Evolutionary conservation across 768 basidiomycete genomes (phyloP), one percentile per base, ranked within the genome.

Genomic region (Phlebiopsis flavidoalba): DNA sequence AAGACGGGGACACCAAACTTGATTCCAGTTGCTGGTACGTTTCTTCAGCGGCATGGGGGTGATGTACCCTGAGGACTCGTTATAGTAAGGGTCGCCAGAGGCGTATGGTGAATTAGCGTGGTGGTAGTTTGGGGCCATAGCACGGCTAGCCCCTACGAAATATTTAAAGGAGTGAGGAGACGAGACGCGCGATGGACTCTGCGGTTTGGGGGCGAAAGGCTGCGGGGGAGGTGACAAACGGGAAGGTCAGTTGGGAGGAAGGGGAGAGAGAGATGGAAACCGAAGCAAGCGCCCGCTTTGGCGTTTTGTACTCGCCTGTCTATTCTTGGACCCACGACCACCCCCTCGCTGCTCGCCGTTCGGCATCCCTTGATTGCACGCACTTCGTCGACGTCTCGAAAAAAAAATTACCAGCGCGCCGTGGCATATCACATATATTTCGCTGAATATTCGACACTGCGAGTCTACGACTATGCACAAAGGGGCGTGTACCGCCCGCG

Each of bases 1-100:
- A 79, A 77, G 55, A 89, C 71, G 15, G 90, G 91, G 21, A 91
- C 68, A 64, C 88, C 91, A 57, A 88, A 76, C 74, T 88, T 91
- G 64, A 92, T 74, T n/a, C 90, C 88, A 93, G 59, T 80, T 83
- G 75, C 83, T 89, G 55, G 72, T 69, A 46, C 79, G 75, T 64
- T 79, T 85, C 80, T 82, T 87, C 52, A 64, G 66, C 43, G 77
- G 70, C 12, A 65, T 63, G 0, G 87, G 86, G 26, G 83, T 76
- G 66, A 89, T 82, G 65, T 79, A 89, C 57, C 88, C 89, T 2
- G 88, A 80, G 37, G 89, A 89, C 69, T 83, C 80, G 62, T 78
- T 80, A 73, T 88, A 86, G 75, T 85, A 84, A 8, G 87, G 85
- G 70, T 88, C 84, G 55, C 85, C 84, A 49, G 86, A 83, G 61